phyloP scores from a whole-genome alignment of 2,329 filamentous ascomycete genomes.

The Fusarium sp. region DNA sequence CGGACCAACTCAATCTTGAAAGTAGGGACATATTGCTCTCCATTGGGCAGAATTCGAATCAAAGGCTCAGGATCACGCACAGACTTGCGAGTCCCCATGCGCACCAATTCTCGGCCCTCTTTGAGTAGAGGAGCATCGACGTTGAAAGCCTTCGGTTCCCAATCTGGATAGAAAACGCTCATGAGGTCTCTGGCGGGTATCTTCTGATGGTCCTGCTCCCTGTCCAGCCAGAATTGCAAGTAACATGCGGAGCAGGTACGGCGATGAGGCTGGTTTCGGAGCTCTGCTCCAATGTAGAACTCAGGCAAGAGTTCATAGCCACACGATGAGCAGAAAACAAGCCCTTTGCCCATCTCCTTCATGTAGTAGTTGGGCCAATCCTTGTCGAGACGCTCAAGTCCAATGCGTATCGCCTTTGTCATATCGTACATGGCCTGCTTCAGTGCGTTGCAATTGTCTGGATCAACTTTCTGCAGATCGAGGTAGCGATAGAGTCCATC shows the following conservation, averaged over 20 bases:
- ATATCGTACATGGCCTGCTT: conserved; percentile 50
- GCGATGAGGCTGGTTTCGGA: conserved; percentile 11
- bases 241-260: conserved; percentile 50
- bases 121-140: conserved; percentile 48
- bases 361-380: conserved; percentile 48
- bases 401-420: conserved; percentile 50
- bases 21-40: conserved; percentile 15
- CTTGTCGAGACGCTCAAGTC: conserved; percentile 35
- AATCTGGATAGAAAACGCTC: conserved; percentile 45
- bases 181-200: conserved; percentile 33
- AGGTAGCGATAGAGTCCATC: conserved; percentile 52
- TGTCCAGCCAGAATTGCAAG: conserved; percentile 49
- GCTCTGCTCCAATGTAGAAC: conserved; percentile 43
- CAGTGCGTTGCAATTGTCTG: conserved; percentile 1
- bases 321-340: conserved; percentile 52
- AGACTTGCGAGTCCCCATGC: conserved; percentile 31
- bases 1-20: conserved; percentile 36
- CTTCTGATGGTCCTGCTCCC: conserved; percentile 49
- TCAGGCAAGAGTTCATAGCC: conserved; percentile 51
- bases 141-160: conserved; percentile 48
- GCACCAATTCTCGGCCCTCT: conserved; percentile 37
- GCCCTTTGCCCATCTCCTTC: conserved; percentile 39
- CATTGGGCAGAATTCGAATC: conserved; percentile 22
- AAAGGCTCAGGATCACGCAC: conserved; percentile 14
- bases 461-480: conserved; percentile 26